These are phyloP conservation scores for Rhodotorula graminis DNA, from an alignment of 768 basidiomycete genomes.

Conservation along the genomic window DNA sequence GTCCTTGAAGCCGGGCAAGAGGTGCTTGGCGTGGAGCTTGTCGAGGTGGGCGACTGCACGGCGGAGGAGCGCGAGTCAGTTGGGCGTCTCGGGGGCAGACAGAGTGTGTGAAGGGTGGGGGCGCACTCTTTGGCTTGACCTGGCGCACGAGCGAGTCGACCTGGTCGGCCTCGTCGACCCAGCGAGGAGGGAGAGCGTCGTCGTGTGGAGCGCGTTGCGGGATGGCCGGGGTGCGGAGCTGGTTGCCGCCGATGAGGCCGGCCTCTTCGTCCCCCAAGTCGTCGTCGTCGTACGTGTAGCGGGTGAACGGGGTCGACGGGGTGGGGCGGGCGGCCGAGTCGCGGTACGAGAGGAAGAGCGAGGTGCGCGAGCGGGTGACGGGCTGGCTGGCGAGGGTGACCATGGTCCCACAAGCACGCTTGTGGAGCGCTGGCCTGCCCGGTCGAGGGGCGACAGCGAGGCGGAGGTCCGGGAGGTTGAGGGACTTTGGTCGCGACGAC, in stretches of 20 bases:
- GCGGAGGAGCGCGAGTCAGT: background rate
- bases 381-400: background rate
- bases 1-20: slow-evolving; percentile 93
- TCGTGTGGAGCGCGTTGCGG: background rate
- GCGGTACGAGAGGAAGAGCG: slow-evolving; percentile 88
- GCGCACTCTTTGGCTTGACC: slow-evolving; percentile 71
- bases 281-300: slow-evolving; percentile 49
- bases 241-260: slow-evolving; percentile 32
- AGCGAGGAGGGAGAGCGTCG: slow-evolving; percentile 24
- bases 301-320: slow-evolving; percentile 14
- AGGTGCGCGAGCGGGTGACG: slow-evolving; percentile 73
- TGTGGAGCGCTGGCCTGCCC: background rate
- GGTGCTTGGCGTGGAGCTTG: slow-evolving; percentile 92
- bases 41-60: slow-evolving; percentile 76
- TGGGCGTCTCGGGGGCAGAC: background rate
- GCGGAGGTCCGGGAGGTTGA: background rate
- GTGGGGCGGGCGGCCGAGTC: slow-evolving; percentile 55
- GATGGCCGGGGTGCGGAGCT: background rate
- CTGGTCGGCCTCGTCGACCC: slow-evolving; percentile 76
- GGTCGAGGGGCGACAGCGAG: no score
- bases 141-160: slow-evolving; percentile 71
- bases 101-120: background rate
- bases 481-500: no score
- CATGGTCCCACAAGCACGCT: background rate
- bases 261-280: slow-evolving; percentile 46